These are phyloP conservation scores for Lichtheimia hyalospora DNA, from an alignment of 371 early-diverging fungal species.

Conservation along the genomic window DNA sequence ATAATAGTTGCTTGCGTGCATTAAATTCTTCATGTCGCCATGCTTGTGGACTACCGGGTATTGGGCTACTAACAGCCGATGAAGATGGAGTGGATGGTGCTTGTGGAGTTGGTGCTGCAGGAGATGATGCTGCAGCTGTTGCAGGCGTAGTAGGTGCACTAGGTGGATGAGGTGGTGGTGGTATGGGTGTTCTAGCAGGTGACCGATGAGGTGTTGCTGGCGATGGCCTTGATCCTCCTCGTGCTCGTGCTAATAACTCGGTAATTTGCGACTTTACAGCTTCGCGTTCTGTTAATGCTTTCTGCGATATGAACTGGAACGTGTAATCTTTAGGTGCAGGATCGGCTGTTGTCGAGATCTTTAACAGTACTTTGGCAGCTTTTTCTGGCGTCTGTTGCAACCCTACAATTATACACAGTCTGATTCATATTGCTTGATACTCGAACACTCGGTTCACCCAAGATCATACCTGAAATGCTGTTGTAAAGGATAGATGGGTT, in stretches of 20 bases:
- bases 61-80: conserved; percentile 17
- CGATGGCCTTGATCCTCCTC: conserved; percentile 17
- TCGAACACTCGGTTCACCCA: no score
- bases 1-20: conserved; percentile 61
- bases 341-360: conserved; percentile 28
- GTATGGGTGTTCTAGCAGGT: neutral
- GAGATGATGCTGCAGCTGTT: conserved; percentile 12
- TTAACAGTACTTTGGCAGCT: conserved; percentile 37
- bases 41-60: conserved; percentile 13
- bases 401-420: conserved; percentile 6
- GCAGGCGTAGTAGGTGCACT: conserved; percentile 8
- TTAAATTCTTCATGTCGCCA: conserved; percentile 57
- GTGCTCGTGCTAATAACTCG: conserved; percentile 43
- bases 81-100: conserved; percentile 21
- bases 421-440: no score
- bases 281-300: conserved; percentile 56
- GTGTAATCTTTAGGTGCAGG: conserved; percentile 41
- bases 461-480: conserved; percentile 33
- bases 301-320: conserved; percentile 54
- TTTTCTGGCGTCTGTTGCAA: conserved; percentile 45
- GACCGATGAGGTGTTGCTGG: conserved; percentile 1
- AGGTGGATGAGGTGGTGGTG: neutral
- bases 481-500: conserved; percentile 44
- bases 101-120: conserved; percentile 10
- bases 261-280: conserved; percentile 56